Conservation (phyloP, 352 stramenopile genomes). For the Globisporangium middletonii region DNA sequence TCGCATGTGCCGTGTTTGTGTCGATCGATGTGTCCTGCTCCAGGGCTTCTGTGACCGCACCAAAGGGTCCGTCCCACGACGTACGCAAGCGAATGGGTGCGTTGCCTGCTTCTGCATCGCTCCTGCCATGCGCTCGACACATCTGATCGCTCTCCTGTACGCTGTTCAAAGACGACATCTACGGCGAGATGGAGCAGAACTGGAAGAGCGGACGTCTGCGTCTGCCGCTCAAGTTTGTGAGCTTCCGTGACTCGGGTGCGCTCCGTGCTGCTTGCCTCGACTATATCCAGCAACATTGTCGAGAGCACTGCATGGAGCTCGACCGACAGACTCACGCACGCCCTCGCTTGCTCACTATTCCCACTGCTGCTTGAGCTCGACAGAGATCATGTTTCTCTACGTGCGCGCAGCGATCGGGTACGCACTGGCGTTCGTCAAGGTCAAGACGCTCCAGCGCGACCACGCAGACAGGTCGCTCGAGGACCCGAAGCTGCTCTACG, state of each 20-base stretch:
- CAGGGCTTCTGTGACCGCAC: slow-evolving; percentile 3
- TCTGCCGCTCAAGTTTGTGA: slow-evolving; percentile 61
- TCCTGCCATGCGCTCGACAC: neutral
- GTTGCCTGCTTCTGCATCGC: neutral
- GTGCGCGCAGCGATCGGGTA: slow-evolving; percentile 62
- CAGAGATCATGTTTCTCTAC: slow-evolving; percentile 73
- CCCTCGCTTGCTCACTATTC: neutral
- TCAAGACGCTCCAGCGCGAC: slow-evolving; percentile 46
- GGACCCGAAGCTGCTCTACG: slow-evolving; percentile 16
- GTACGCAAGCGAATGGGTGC: slow-evolving; percentile 42
- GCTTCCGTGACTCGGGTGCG: slow-evolving; percentile 53
- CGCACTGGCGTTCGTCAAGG: slow-evolving; percentile 50
- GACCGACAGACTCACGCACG: neutral
- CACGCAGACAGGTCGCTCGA: slow-evolving; percentile 20
- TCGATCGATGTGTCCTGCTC: neutral
- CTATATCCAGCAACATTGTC: no score
- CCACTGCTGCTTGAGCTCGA: neutral
- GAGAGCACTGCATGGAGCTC: no score
- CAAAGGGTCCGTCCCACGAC: slow-evolving; percentile 24
- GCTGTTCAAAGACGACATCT: slow-evolving; percentile 43
- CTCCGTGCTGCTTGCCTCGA: neutral
- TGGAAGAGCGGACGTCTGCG: slow-evolving; percentile 39
- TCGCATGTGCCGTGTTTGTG: no score
- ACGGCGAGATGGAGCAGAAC: slow-evolving; percentile 54
- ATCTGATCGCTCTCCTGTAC: no score